These are phyloP conservation scores for Lepidium africanum DNA, from an alignment of 345 rosid genomes.

Conservation along the genomic window DNA sequence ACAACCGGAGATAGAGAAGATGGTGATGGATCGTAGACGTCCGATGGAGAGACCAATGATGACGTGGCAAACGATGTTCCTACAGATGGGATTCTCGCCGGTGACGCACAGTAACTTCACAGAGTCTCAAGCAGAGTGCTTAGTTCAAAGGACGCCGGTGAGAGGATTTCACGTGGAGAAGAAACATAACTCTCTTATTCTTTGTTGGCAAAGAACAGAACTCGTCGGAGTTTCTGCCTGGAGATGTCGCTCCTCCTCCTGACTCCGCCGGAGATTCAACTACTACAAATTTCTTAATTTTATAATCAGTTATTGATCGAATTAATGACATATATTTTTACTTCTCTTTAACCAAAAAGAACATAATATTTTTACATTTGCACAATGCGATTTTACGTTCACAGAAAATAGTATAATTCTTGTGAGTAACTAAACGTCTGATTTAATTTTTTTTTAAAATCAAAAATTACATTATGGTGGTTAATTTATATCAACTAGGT, in stretches of 20 bases:
- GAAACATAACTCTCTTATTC: conserved; percentile 66
- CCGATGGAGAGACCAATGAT: conserved; percentile 36
- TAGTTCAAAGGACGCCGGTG: conserved; percentile 64
- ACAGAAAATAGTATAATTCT: neutral
- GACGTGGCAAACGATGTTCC: conserved; percentile 64
- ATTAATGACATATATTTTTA: neutral
- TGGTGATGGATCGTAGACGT: conserved; percentile 53
- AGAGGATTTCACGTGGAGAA: conserved; percentile 88
- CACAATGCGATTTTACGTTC: neutral
- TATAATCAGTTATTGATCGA: neutral
- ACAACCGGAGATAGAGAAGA: conserved; percentile 66
- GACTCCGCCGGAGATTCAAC: conserved; percentile 4
- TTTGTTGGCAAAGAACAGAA: conserved; percentile 82
- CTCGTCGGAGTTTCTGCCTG: conserved; percentile 82
- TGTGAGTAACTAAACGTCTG: neutral
- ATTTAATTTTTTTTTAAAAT: too few relatives aligned
- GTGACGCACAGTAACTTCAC: conserved; percentile 69
- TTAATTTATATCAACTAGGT: neutral
- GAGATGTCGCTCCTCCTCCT: conserved; percentile 48
- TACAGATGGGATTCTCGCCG: conserved; percentile 63
- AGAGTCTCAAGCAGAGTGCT: conserved; percentile 85
- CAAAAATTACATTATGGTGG: neutral
- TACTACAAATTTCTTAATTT: neutral
- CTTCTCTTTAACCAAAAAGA: neutral
- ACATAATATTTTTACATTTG: neutral